Evolutionary conservation across 2,329 filamentous ascomycete genomes (phyloP), one percentile per base, ranked within the genome.

Genomic region (Pseudonectria buxi): DNA sequence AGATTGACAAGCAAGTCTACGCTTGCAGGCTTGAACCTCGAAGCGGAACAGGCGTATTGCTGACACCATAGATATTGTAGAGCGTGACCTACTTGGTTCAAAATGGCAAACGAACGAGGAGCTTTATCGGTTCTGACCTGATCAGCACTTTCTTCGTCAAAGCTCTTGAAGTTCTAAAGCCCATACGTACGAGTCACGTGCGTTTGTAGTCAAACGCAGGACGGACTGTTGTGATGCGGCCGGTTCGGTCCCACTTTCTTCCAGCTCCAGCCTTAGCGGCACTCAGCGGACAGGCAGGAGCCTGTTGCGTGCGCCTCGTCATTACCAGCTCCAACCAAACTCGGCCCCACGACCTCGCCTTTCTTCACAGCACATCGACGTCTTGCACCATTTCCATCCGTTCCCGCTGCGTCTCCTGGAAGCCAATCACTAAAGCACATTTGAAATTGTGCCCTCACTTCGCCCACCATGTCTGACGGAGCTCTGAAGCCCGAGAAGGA

Each of bases 401-500:
- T 13, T 16, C 29, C 31, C 26, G 26, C 31, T 24, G 29, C 25
- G 26, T 26, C n/a, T 13, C 15, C 7, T 30, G 10, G 24, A 14
- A 11, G 24, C 13, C 28, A 15, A 10, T 28, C 31, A 18, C 7
- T 29, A 35, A 31, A 31, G 24, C 24, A 37, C 18, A 34, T 14
- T 40, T 41, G 33, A 35, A 29, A 44, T 24, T 30, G 30, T 31
- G 25, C 27, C 27, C 29, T 39, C 34, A 30, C 24, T 28, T 26
- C 24, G 35, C 28, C 40, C 50, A 59, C 36, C 60, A 94, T 94
- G 88, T 84, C 88, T 56, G 85, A 88, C 67, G 79, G 79, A 65
- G 67, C 75, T 57, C 67, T 92, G 64, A 94, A 94, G 78, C 86
- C 90, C 58, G 92, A 98, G 74, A 95, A 94, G 83, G 92, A 98